Evolutionary conservation across 2,329 filamentous ascomycete genomes (phyloP), one percentile per base, ranked within the genome.

Genomic region (Verticillium tricorpus): DNA sequence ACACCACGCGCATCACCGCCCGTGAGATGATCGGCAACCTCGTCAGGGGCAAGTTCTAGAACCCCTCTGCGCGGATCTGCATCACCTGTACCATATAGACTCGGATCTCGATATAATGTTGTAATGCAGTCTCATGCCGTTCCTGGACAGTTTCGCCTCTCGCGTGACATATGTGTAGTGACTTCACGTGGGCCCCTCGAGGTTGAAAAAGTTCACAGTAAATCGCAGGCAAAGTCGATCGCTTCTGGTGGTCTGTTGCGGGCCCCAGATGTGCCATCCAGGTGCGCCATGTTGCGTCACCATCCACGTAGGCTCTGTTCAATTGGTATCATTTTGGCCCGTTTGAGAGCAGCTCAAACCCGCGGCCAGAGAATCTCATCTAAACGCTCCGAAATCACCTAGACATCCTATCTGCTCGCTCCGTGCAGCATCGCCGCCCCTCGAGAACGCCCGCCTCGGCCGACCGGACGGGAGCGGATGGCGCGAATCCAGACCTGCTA

Each of bases 11-110:
- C 66, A 82, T 94, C 63, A 96, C 92, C 1, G 92, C 80, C 2
- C 79, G 86, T 62, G 85, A 93, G 81, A 96, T 95, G 87, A 78
- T 92, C 63, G 74, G 75, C 37, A 94, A 96, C 75, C 73, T 96
- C 73, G 72, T 89, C 62, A 76, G 82, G 70, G 85, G 85, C 62
- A 95, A 95, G 85, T 76, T 94, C 63, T 92, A 82, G 77, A 62
- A 1, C 22, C 6, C 34, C 14, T n/a, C 34, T 35, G 34, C 34
- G 34, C 8, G 45, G 45, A 25, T 19, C n/a, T 22, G 45, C 45
- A 52, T 52, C 11, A 14, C 19, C n/a, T 52, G 45, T 52, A 52
- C 12, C n/a, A 52, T 52, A 25, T 52, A 52, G 19, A 52, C 45
- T 22, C 22, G 45, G 45, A 52, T 52, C 45, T 52, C 1, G 45